A percentile compares a stretch with the other conserved stretches of the same genome.
These are phyloP conservation scores for Tolypocladium tundrense DNA, from an alignment of 2,329 filamentous ascomycete genomes.

Conservation along the genomic window DNA sequence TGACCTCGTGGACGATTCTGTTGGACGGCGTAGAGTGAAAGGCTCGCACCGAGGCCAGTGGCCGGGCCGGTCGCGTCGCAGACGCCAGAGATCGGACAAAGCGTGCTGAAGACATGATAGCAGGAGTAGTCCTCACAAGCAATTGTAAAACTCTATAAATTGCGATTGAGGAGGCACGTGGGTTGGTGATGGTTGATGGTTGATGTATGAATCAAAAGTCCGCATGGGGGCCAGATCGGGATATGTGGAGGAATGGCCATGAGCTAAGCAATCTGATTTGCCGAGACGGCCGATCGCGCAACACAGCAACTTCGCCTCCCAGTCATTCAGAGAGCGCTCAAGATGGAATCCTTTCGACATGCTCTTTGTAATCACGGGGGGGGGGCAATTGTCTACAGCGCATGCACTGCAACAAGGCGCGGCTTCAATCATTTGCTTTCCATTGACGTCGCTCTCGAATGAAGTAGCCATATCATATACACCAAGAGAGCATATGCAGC, in stretches of 20 bases:
- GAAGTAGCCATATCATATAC: not conserved
- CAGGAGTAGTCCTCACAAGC: too few species aligned
- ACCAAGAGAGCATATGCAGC: not conserved
- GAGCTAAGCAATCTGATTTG: not conserved
- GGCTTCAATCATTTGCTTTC: not conserved
- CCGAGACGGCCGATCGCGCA: not conserved
- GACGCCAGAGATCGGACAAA: not conserved
- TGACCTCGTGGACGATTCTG: slow-evolving; percentile 34
- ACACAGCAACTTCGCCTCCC: not conserved
- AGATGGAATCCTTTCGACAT: not conserved
- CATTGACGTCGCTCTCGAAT: not conserved
- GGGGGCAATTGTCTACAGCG: too few species aligned
- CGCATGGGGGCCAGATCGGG: not conserved
- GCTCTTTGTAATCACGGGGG: not conserved
- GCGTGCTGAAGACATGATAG: not conserved
- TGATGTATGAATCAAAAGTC: not conserved
- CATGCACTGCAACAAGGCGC: too few species aligned
- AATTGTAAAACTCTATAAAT: not conserved
- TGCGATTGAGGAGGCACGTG: not conserved
- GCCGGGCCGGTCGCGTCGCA: not conserved
- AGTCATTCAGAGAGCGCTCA: not conserved
- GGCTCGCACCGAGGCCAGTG: slow-evolving; percentile 3
- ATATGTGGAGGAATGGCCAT: not conserved
- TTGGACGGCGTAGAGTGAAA: slow-evolving; percentile 29
- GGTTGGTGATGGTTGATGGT: not conserved